A percentile compares a stretch with the other conserved stretches of the same genome.
Conservation (phyloP, 2,329 filamentous ascomycete species). For the Clarireedia homoeocarpa region DNA sequence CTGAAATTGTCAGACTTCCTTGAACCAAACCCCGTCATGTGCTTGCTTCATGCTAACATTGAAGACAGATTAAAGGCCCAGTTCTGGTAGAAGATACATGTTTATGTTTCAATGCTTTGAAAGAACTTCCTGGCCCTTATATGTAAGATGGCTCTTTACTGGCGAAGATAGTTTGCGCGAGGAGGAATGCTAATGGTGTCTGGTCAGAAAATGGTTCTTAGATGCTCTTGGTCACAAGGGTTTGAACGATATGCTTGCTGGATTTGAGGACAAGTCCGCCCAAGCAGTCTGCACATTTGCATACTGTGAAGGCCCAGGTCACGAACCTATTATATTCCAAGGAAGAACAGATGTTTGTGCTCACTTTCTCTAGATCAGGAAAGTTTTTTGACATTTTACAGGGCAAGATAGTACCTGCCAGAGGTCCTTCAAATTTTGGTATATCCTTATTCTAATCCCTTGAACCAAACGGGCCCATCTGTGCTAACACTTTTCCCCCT, state of each 20-base stretch:
- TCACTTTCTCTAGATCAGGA: background rate
- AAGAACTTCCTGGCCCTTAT: conserved; percentile 90
- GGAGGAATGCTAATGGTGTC: background rate
- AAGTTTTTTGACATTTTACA: conserved; percentile 25
- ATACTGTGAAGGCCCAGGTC: conserved; percentile 77
- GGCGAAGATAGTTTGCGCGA: background rate
- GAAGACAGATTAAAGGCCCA: conserved; percentile 63
- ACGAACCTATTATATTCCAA: conserved; percentile 83
- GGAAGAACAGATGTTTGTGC: conserved; percentile 69
- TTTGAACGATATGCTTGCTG: conserved; percentile 82
- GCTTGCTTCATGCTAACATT: conserved; percentile 8
- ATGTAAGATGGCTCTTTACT: conserved; percentile 50
- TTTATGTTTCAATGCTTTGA: conserved; percentile 82
- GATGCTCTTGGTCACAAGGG: conserved; percentile 72
- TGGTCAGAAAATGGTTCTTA: conserved; percentile 84
- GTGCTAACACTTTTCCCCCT: conserved; percentile 12
- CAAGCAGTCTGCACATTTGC: conserved; percentile 95
- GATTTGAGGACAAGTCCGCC: conserved; percentile 83
- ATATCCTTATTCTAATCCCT: conserved; percentile 29
- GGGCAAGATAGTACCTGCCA: conserved; percentile 76
- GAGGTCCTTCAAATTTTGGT: conserved; percentile 81
- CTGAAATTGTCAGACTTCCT: conserved; percentile 52
- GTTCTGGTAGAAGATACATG: conserved; percentile 95
- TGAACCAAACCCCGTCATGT: background rate
- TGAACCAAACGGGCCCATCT: background rate